Evolutionary conservation across 768 basidiomycete species (phyloP), one percentile per base, ranked within the genome.

Genomic region (Hemileccinum impolitum): DNA sequence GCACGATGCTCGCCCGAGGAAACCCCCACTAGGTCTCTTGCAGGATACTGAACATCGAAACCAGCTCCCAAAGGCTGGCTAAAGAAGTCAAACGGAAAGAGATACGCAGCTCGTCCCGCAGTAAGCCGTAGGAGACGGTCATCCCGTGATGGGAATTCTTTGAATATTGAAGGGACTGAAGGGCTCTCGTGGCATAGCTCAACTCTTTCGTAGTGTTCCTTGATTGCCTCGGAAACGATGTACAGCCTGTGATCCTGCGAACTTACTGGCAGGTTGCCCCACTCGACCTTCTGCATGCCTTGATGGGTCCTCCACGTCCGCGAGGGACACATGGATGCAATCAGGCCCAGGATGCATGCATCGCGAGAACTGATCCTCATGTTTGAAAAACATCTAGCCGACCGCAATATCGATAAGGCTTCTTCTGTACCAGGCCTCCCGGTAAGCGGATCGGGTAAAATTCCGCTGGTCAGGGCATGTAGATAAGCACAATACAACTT

Each of bases 371-470:
- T 45, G 6, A 77, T 57, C 13, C 52, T 54, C 59, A 71, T 66
- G 42, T 74, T 74, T 0, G 77, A 75, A 18, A 54, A 59, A 23
- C 62, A 70, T 8, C 62, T 52, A 9, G 73, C 70, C 0, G 73
- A 75, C 7, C 48, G 52, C 37, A 80, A 56, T 31, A 71, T 57
- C 15, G 61, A 23, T 23, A 23, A 23, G 3, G 23, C 23, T 23
- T 23, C 23, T 23, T 23, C 23, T 23, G 23, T 23, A 51, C 78
- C 79, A 0, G 70, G 72, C n/a, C 69, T 69, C 14, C 55, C 52
- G 0, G 72, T 75, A 21, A 79, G 62, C 0, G 76, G 75, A 53
- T 79, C 78, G 2, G 63, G 58, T 6, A 72, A 58, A 31, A 65
- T 66, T 23, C 71, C 45, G 8, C 70, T 70, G 1, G 70, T 77